These are phyloP conservation scores for Ascochyta viciae-villosae DNA, from an alignment of 2,329 filamentous ascomycete species.

Conservation along the genomic window DNA sequence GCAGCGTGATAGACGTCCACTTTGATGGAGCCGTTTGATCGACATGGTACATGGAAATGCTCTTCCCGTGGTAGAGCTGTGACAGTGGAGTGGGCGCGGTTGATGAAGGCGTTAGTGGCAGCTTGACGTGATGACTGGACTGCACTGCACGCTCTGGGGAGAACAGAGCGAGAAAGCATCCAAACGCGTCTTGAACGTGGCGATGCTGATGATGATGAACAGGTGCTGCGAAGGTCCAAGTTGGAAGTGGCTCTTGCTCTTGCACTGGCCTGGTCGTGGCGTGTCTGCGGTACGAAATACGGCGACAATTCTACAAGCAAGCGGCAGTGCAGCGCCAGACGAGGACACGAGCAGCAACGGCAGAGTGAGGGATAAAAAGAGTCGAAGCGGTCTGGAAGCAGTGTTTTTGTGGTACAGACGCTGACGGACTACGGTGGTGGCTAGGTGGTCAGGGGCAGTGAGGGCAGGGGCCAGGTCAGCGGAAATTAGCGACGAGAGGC, in stretches of 20 bases:
- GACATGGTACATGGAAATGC: conserved; percentile 46
- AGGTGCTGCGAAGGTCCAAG: conserved; percentile 1
- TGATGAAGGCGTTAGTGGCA: neutral
- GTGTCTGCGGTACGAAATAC: neutral
- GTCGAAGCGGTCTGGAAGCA: too few species aligned
- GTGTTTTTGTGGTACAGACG: conserved; percentile 9
- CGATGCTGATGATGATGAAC: neutral
- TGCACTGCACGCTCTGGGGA: neutral
- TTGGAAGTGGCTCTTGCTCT: conserved; percentile 4
- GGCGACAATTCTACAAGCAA: too few species aligned
- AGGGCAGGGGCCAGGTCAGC: conserved; percentile 9
- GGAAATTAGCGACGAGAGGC: conserved; percentile 14
- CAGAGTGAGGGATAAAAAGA: too few species aligned
- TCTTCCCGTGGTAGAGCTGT: conserved; percentile 33
- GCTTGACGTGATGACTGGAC: neutral
- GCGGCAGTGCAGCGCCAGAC: neutral
- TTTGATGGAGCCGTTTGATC: conserved; percentile 53
- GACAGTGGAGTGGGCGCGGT: conserved; percentile 32
- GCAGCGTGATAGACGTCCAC: conserved; percentile 49
- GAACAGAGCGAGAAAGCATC: conserved; percentile 2
- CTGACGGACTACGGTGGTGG: neutral
- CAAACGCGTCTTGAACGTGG: neutral
- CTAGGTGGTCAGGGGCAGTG: conserved; percentile 8
- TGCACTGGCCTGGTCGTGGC: neutral
- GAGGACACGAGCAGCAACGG: neutral